phyloP scores from a whole-genome alignment of 768 basidiomycete species.

The Lactarius akahatsu region DNA sequence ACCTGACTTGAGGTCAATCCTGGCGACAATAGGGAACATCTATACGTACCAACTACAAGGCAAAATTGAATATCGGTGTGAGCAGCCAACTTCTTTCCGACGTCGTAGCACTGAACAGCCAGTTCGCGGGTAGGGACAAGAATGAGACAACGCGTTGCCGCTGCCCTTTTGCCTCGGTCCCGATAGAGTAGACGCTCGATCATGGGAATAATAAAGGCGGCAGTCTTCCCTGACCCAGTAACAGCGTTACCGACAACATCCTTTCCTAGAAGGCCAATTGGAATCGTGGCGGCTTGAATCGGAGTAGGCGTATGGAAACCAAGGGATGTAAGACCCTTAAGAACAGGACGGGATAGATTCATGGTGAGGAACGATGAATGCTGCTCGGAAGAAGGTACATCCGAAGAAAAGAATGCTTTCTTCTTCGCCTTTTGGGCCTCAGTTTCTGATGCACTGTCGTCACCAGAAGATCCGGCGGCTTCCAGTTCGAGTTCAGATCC shows the following conservation, averaged over 20 bases:
- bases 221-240: slow-evolving; percentile 98
- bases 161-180: slow-evolving; percentile 83
- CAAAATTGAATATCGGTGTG: slow-evolving; percentile 91
- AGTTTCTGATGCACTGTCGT: slow-evolving; percentile 61
- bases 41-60: slow-evolving; percentile 75
- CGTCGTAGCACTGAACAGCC: slow-evolving; percentile 93
- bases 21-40: slow-evolving; percentile 9
- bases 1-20: slow-evolving; percentile 21
- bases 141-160: slow-evolving; percentile 85
- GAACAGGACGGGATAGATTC: slow-evolving; percentile 92
- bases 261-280: slow-evolving; percentile 89
- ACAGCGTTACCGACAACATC: slow-evolving; percentile 96
- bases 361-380: slow-evolving; percentile 85
- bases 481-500: slow-evolving; percentile 31
- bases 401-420: slow-evolving; percentile 81
- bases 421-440: slow-evolving; percentile 67
- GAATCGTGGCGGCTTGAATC: slow-evolving; percentile 92
- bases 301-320: slow-evolving; percentile 87
- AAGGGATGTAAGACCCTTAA: slow-evolving; percentile 85
- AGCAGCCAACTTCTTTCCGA: slow-evolving; percentile 77
- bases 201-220: slow-evolving; percentile 94
- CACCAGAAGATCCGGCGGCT: slow-evolving; percentile 53
- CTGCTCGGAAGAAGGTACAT: slow-evolving; percentile 44
- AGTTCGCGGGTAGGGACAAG: slow-evolving; percentile 94
- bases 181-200: slow-evolving; percentile 90